Percentiles rank a stretch among this genome's conserved stretches.
phyloP scores from a whole-genome alignment of 306 rosid genomes.

The Morella rubra region DNA sequence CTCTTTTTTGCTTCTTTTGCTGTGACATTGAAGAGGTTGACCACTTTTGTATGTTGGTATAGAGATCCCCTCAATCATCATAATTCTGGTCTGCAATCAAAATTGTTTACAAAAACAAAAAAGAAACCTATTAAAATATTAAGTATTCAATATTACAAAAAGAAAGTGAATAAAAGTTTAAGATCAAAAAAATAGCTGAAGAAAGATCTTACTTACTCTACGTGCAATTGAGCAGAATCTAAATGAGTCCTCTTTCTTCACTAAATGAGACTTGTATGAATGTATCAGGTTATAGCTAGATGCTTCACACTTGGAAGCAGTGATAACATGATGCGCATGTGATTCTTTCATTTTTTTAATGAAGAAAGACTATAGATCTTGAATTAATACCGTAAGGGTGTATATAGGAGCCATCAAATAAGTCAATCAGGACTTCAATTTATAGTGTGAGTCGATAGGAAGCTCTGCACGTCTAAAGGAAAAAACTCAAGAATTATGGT shows the following conservation, averaged over 20 bases:
- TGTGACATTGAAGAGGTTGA: background rate
- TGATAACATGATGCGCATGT: background rate
- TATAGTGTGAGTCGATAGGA: background rate
- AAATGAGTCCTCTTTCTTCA: background rate
- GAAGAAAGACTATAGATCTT: background rate
- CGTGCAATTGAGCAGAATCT: background rate
- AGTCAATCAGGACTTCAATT: background rate
- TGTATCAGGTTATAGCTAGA: background rate
- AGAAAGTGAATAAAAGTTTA: too few species aligned
- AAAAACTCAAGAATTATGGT: background rate
- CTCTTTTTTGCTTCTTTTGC: background rate
- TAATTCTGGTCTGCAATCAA: background rate
- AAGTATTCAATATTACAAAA: too few species aligned
- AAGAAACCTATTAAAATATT: too few species aligned
- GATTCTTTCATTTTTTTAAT: background rate
- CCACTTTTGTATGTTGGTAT: too few species aligned
- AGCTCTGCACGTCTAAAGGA: background rate
- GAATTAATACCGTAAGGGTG: background rate
- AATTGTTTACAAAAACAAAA: background rate
- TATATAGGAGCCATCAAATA: background rate
- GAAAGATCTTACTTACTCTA: background rate
- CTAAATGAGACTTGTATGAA: background rate
- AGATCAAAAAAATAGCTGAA: too few species aligned
- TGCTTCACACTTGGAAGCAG: background rate
- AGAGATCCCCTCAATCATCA: background rate